A percentile compares a stretch with the other conserved stretches of the same genome.
phyloP scores from a whole-genome alignment of 176 grass and related monocot species.

The Melocanna baccifera region DNA sequence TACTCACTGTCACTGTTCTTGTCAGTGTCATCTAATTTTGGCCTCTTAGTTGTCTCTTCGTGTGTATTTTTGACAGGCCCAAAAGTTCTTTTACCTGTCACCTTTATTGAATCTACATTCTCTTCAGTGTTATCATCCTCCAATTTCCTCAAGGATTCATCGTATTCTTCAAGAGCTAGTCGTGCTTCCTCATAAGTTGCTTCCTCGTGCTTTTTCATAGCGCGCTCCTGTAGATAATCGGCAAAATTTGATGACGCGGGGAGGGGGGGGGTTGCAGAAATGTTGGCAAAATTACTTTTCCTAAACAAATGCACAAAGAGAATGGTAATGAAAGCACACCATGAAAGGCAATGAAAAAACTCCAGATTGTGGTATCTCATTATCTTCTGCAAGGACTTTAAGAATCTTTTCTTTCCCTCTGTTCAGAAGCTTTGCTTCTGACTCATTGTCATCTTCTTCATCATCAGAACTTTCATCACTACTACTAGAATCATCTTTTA shows the following conservation, averaged over 20 bases:
- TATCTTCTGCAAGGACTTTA: slow-evolving; percentile 56
- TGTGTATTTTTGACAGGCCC: slow-evolving; percentile 52
- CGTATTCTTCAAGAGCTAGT: slow-evolving; percentile 72
- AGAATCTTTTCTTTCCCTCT: slow-evolving; percentile 75
- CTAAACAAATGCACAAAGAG: slow-evolving; percentile 11
- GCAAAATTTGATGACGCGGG: neutral
- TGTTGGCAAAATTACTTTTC: neutral
- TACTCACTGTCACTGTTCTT: slow-evolving; percentile 63
- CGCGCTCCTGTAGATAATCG: slow-evolving; percentile 60
- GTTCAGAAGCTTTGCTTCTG: slow-evolving; percentile 53
- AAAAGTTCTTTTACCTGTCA: slow-evolving; percentile 72
- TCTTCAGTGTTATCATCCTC: slow-evolving; percentile 51
- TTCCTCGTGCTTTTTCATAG: slow-evolving; percentile 75
- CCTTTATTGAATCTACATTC: slow-evolving; percentile 47
- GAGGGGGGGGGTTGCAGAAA: neutral
- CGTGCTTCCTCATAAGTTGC: slow-evolving; percentile 69
- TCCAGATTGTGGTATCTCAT: slow-evolving; percentile 60
- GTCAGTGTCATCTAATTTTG: slow-evolving; percentile 38
- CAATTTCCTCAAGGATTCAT: slow-evolving; percentile 73
- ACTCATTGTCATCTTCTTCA: slow-evolving; percentile 45
- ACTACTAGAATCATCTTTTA: slow-evolving; percentile 60
- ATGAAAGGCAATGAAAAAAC: slow-evolving; percentile 94
- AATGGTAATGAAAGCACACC: slow-evolving; percentile 38
- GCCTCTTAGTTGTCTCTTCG: slow-evolving; percentile 48
- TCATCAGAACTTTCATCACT: slow-evolving; percentile 79